Base-by-base conservation (phyloP, 148 eudicot genomes). In the Silene conica region DNA sequence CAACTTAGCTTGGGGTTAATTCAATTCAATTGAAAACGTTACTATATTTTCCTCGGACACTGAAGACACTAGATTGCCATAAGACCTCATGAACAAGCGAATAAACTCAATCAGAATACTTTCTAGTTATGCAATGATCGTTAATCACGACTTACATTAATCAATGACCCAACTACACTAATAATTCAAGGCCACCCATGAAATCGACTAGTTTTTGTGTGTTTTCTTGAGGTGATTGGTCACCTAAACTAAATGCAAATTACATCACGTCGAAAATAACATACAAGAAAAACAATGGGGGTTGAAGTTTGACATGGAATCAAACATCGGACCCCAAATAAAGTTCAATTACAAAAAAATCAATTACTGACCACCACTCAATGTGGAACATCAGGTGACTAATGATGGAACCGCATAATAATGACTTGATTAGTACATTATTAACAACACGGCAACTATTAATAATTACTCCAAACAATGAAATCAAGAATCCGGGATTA, bases 211-310 rank as follows among this genome's bases (percentile, higher is more conserved):
- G 57, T 48, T 48, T 22, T 10, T 31, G 31, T 46, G 71, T 21
- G 71, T 46, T 46, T 45, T 68, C 34, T 46, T 69, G 76, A 73
- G 69, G 76, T 50, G 61, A 73, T 73, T 21, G 76, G 56, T 73
- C 57, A 50, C 58, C 76, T 46, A 73, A 63, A 63, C n/a, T n/a
- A 26, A 9, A 25, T 23, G 46, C 69, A 63, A 12, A 45, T 48
- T 46, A 63, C 60, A 63, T 45, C 60, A 73, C 28, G 41, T 73
- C 21, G 57, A 73, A 63, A 62, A 46, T 13, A 23, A 63, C 69
- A 63, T 28, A 23, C 25, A 5, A 73, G 10, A 23, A 63, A 45
- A 67, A 50, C 70, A 67, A 46, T 16, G 34, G 12, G 8, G 56
- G 34, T 68, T 68, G 71, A 55, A 46, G 19, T 68, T 46, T 38